phyloP scores from a whole-genome alignment of 2,329 filamentous ascomycete species.

The Ophiostoma novo-ulmi region DNA sequence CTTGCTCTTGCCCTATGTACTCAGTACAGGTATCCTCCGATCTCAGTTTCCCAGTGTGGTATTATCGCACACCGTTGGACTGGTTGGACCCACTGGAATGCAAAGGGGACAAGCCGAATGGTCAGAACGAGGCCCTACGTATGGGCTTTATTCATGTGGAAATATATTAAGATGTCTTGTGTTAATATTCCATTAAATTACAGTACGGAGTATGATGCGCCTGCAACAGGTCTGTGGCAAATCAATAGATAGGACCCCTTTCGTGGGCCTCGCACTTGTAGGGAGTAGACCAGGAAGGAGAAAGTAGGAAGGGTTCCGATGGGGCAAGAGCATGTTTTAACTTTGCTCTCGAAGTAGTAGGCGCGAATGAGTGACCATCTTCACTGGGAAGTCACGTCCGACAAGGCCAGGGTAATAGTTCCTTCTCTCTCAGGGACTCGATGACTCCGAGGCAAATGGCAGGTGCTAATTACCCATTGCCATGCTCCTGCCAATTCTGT shows the following conservation, averaged over 20 bases:
- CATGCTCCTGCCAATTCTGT: neutral
- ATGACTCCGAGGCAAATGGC: neutral
- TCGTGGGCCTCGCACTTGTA: neutral
- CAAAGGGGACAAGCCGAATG: slow-evolving; percentile 26
- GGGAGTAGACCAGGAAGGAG: neutral
- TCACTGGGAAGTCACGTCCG: neutral
- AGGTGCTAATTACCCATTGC: neutral
- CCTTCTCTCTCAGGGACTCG: neutral
- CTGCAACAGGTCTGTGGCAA: neutral
- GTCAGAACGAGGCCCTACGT: slow-evolving; percentile 14
- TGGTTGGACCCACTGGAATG: slow-evolving; percentile 16
- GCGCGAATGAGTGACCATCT: neutral
- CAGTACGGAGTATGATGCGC: neutral
- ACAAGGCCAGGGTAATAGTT: neutral
- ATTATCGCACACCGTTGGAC: slow-evolving; percentile 20
- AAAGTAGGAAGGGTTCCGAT: neutral
- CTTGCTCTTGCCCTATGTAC: neutral
- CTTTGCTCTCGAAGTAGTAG: neutral
- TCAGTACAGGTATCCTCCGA: neutral
- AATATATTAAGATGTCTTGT: neutral
- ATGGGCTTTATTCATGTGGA: neutral
- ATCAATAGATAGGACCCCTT: neutral
- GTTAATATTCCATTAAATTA: neutral
- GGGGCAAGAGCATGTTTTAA: neutral
- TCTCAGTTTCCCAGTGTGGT: neutral